Base-by-base conservation (phyloP, 805 yeast genomes). In the Lachancea waltii region DNA sequence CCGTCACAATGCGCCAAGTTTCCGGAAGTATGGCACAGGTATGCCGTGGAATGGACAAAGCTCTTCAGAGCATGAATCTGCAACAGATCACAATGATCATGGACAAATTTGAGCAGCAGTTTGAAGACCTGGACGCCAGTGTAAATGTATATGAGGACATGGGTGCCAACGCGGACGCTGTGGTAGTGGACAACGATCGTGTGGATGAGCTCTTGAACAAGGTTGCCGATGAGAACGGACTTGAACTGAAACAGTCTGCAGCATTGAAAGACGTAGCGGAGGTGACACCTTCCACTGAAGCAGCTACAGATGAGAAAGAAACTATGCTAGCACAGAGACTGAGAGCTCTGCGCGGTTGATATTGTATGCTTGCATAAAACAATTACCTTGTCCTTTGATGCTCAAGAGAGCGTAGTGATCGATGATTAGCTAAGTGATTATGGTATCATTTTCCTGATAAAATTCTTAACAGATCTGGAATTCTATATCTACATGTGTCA, bases 181-280 rank as follows among this genome's bases (percentile, higher is more conserved):
- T 84, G 37, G 73, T 83, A 25, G 89, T 95, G 4, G 97, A 97
- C 5, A 95, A 86, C 58, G 97, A 90, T 41, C 92, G 89, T 46
- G 98, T 90, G 24, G 97, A 92, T 56, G 74, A 81, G 43, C 68
- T 90, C 55, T 74, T 90, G 84, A 86, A 72, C 54, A 86, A 85
- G 59, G 89, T 92, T 11, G 97, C 97, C 0, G 97, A 90, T 58
- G 97, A 90, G 58, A 97, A 96, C 0, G 99, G 98, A 2, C 68
- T 92, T 30, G 97, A 92, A 58, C 70, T 89, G 68, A 80, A 81
- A 51, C 97, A 89, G 51, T 81, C 85, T 35, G 75, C 94, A 45
- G 70, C 66, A 11, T 62, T 67, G 19, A 68, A 68, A 21, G 51
- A 60, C 3, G 60, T 67, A 5, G 75, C 75, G 32, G 83, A 77